A percentile compares a stretch with the other conserved stretches of the same genome.
Conservation (phyloP, 306 rosid species). For the Adenanthera pavonina region DNA sequence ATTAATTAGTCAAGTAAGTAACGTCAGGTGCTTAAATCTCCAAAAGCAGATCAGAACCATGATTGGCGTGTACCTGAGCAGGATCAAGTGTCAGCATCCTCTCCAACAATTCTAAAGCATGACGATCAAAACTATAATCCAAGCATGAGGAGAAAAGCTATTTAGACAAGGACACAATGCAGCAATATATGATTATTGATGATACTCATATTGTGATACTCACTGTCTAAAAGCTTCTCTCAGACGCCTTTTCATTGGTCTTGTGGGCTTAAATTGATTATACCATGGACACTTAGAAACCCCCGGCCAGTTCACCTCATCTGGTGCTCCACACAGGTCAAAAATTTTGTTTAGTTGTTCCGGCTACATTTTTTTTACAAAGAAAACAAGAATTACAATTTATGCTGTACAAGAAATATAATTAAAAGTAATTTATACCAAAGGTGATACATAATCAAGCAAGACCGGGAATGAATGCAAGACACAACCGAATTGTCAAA, state of each 20-base stretch:
- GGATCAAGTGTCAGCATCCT: conserved; percentile 75
- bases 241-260: conserved; percentile 68
- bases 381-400: conserved; percentile 10
- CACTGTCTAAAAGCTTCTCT: conserved; percentile 68
- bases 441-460: neutral
- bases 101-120: conserved; percentile 78
- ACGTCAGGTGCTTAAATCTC: neutral
- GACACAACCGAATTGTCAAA: neutral
- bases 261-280: conserved; percentile 70
- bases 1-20: neutral
- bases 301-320: conserved; percentile 77
- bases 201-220: conserved; percentile 36
- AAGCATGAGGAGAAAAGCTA: conserved; percentile 18
- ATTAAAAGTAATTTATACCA: conserved; percentile 4
- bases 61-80: conserved; percentile 49
- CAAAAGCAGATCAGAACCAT: conserved; percentile 1
- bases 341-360: conserved; percentile 74
- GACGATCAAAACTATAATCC: conserved; percentile 58
- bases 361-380: conserved; percentile 52
- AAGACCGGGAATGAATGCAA: neutral
- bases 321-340: conserved; percentile 81
- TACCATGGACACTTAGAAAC: conserved; percentile 68
- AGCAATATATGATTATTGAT: conserved; percentile 4
- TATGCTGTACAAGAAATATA: neutral
- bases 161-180: conserved; percentile 2